These are phyloP conservation scores for Quercus lobata DNA, from an alignment of 331 rosid species.

Conservation along the genomic window DNA sequence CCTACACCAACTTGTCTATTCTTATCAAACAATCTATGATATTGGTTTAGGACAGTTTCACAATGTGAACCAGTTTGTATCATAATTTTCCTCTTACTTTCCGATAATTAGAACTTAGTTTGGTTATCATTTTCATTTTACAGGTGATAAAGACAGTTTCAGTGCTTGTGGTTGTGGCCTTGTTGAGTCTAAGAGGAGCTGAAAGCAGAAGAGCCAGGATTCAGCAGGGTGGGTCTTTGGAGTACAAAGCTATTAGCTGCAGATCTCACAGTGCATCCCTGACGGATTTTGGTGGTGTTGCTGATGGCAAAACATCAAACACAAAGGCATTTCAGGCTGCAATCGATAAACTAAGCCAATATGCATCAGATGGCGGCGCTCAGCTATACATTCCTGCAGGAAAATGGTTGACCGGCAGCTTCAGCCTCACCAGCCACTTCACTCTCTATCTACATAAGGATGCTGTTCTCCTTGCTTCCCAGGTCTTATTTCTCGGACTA, in stretches of 20 bases:
- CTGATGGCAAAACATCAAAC: conserved; percentile 53
- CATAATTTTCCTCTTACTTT: neutral
- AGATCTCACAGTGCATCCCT: conserved; percentile 47
- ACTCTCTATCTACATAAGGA: conserved; percentile 34
- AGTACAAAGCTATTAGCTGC: conserved; percentile 41
- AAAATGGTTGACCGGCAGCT: conserved; percentile 48
- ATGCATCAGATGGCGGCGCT: conserved; percentile 35
- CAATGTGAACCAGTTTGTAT: neutral
- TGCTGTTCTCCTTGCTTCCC: conserved; percentile 43
- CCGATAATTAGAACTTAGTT: too few species aligned
- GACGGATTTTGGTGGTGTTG: conserved; percentile 51
- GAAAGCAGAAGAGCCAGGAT: conserved; percentile 20
- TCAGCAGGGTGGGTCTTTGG: conserved; percentile 3
- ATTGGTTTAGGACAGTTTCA: neutral
- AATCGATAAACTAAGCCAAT: conserved; percentile 26
- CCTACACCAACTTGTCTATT: too few species aligned
- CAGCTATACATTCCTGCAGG: conserved; percentile 52
- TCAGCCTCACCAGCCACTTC: conserved; percentile 40
- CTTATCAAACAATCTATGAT: too few species aligned
- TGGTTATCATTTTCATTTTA: neutral
- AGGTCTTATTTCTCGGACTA: conserved; percentile 7
- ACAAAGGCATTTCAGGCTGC: conserved; percentile 46
- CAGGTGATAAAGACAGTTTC: conserved; percentile 20
- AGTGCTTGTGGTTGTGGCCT: neutral
- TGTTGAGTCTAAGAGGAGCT: conserved; percentile 2